These are phyloP conservation scores for Phialophora chinensis DNA, from an alignment of 2,329 filamentous ascomycete genomes.

Conservation along the genomic window DNA sequence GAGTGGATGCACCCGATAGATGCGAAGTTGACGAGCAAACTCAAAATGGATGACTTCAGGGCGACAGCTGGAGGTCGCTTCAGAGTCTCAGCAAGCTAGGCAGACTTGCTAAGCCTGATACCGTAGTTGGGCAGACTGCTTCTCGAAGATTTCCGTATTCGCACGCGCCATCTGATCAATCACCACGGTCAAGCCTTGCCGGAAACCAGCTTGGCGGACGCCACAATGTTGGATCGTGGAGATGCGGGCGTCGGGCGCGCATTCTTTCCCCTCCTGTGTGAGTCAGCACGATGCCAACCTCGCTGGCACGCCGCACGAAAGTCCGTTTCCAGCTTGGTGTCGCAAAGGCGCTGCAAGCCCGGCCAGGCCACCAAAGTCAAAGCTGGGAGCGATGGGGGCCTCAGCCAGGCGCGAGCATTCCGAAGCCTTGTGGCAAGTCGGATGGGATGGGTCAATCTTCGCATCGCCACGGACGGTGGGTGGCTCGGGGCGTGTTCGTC, in stretches of 20 bases:
- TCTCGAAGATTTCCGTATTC: slow-evolving; percentile 19
- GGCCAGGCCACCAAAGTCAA: background rate
- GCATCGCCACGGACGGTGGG: background rate
- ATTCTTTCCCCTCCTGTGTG: slow-evolving; percentile 6
- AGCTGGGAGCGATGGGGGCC: background rate
- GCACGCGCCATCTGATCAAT: slow-evolving; percentile 14
- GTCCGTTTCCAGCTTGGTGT: background rate
- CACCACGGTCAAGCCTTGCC: background rate
- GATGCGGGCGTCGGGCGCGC: slow-evolving; percentile 8
- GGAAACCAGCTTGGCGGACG: slow-evolving; percentile 14
- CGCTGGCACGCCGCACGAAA: background rate
- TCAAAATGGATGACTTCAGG: background rate
- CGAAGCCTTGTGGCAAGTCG: slow-evolving; percentile 14
- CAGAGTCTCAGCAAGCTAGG: background rate
- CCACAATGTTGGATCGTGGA: slow-evolving; percentile 29
- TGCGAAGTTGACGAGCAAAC: background rate
- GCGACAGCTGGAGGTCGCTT: background rate
- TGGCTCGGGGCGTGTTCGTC: slow-evolving; percentile 6
- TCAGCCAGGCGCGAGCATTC: background rate
- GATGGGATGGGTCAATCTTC: slow-evolving; percentile 9
- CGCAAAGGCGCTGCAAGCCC: background rate
- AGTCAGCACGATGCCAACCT: slow-evolving; percentile 6
- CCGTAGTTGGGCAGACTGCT: slow-evolving; percentile 14
- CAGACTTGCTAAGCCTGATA: slow-evolving; percentile 7
- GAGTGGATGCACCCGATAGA: background rate